Base-by-base conservation (phyloP, 169 alveolate genomes). In the Plasmodium coatneyi region DNA sequence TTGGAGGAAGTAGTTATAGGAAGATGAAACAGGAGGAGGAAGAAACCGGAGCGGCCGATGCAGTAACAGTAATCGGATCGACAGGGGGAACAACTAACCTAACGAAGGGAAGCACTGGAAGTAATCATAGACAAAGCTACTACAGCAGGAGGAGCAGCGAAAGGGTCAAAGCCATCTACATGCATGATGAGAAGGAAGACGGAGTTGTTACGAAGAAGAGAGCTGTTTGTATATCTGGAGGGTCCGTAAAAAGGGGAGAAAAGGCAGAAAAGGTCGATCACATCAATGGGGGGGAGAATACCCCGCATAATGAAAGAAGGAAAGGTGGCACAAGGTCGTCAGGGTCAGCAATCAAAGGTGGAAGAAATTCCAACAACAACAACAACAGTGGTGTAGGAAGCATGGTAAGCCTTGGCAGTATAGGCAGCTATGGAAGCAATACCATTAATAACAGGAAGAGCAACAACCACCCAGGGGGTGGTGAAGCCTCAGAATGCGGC, bases 141-240 rank as follows among this genome's bases (percentile, higher is more conserved):
- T 30, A 80, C 46, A 30, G 52, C 71, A 80, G 87, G 34, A 80
- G 87, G 36, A 80, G 87, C 43, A 46, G 87, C 36, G 87, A 80
- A 43, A 22, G 83, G 54, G 92, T 83, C 12, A 71, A 22, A 3
- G 78, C 46, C 2, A 83, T 71, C 12, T 71, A 71, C 76, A 19
- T 46, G 56, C 34, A 83, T 34, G 92, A 83, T 60, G 92, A 83
- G 10, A 60, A n/a, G 30, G 92, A 49, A 3, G 36, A 66, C 16
- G 76, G 76, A 66, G 76, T 66, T 36, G 76, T 66, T 19, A 66
- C 76, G 14, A 66, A 66, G 36, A 66, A 28, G 76, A 66, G 76
- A 25, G 30, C 76, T 12, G n/a, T 66, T 9, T 66, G 19, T 12
- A 6, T 1, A 1, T n/a, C 76, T 6, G 76, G 76, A 5, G 76